Evolutionary conservation across 2,329 filamentous ascomycete species (phyloP).

Genomic region (Sclerotinia subarctica): DNA sequence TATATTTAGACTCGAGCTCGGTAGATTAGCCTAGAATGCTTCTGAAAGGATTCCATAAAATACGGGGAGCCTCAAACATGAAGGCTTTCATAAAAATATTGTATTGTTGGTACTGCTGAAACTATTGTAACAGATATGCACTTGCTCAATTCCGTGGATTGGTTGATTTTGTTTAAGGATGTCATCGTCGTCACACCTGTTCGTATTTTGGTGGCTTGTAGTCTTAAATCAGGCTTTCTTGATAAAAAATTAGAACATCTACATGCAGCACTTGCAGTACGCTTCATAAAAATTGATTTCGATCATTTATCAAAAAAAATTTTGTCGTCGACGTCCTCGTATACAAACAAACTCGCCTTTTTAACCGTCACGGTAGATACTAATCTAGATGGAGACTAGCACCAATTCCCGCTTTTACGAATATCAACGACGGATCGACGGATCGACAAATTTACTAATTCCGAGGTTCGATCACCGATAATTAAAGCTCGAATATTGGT

Average conservation of each 20-base stretch:
- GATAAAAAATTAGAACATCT: not conserved
- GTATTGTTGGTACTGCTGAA: not conserved
- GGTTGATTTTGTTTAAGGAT: not conserved
- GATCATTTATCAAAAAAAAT: not conserved
- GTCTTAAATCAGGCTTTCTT: not conserved
- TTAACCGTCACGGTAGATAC: not conserved
- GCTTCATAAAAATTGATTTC: not conserved
- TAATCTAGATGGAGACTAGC: conserved; percentile 8
- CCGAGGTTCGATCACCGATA: conserved; percentile 25
- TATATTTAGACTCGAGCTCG: not conserved
- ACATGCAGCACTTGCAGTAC: not conserved
- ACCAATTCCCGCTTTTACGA: not conserved
- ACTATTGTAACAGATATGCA: not conserved
- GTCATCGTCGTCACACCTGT: not conserved
- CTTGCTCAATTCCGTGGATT: not conserved
- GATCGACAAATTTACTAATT: not conserved
- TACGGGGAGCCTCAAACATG: not conserved
- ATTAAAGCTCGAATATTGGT: conserved; percentile 30
- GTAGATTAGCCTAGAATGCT: not conserved
- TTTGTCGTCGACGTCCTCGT: not conserved
- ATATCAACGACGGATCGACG: not conserved
- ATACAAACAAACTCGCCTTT: not conserved
- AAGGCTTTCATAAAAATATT: not conserved
- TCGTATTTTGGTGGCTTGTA: not conserved
- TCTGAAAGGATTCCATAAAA: not conserved